These are phyloP conservation scores for Odontarrhena argentea DNA, from an alignment of 345 rosid species.

Conservation along the genomic window DNA sequence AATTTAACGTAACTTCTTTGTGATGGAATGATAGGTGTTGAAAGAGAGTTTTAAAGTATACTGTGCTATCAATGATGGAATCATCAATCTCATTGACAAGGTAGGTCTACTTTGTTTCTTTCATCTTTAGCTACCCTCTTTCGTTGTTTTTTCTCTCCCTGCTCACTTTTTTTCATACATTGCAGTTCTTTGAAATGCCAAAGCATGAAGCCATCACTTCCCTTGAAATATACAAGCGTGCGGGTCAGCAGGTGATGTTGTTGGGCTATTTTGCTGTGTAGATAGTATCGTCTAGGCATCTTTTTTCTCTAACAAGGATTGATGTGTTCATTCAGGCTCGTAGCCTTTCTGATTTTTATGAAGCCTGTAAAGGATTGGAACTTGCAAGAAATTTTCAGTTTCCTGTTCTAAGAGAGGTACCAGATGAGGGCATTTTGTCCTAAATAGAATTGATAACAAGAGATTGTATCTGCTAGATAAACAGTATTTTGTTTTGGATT, in stretches of 20 bases:
- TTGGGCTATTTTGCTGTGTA: constrained; percentile 18
- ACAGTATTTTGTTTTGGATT: constrained; percentile 4
- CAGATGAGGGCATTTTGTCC: not conserved
- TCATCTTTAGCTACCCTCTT: constrained; percentile 17
- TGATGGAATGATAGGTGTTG: constrained; percentile 59
- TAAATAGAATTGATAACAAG: not conserved
- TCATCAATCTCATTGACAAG: constrained; percentile 99
- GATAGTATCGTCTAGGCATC: not conserved
- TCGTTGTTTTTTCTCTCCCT: constrained; percentile 14
- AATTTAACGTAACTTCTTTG: not conserved
- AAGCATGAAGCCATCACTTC: constrained; percentile 88
- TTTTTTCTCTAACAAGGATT: constrained; percentile 17
- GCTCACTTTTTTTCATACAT: constrained; percentile 9
- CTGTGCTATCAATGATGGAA: constrained; percentile 95
- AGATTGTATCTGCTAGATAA: constrained; percentile 1
- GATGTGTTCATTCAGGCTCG: constrained; percentile 65
- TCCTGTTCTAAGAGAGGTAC: constrained; percentile 92
- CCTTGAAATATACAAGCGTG: constrained; percentile 82
- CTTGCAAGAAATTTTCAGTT: constrained; percentile 98
- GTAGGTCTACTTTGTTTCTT: constrained; percentile 44
- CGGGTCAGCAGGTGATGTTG: constrained; percentile 77
- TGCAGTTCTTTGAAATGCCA: constrained; percentile 99
- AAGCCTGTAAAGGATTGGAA: constrained; percentile 93
- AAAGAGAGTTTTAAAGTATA: constrained; percentile 98
- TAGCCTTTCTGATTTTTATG: constrained; percentile 89